phyloP scores from a whole-genome alignment of 371 early-diverging fungal genomes.

The Syncephalastrum contaminatum region DNA sequence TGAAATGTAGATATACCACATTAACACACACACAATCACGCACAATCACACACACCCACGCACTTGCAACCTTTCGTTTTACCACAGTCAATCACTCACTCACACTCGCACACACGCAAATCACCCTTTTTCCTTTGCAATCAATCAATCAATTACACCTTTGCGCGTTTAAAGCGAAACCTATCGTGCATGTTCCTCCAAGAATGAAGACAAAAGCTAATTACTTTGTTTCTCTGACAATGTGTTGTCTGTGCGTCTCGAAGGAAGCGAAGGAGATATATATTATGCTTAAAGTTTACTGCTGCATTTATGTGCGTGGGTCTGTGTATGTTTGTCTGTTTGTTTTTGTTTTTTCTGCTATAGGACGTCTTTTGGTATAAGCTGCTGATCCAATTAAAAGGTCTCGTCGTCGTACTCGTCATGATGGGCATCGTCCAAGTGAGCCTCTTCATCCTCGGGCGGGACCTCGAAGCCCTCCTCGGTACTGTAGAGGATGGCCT shows the following conservation, averaged over 20 bases:
- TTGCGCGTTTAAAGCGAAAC: too few species aligned
- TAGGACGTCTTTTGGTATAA: too few species aligned
- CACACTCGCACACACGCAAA: conserved; percentile 6
- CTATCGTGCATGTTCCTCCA: too few species aligned
- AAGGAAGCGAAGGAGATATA: too few species aligned
- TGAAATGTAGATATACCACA: conserved; percentile 42
- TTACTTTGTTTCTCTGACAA: too few species aligned
- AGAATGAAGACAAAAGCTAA: too few species aligned
- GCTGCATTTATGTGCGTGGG: too few species aligned
- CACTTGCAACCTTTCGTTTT: background rate
- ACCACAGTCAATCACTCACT: background rate
- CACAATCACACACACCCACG: background rate
- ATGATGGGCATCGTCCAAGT: conserved; percentile 14
- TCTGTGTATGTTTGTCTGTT: too few species aligned
- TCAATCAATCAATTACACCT: too few species aligned
- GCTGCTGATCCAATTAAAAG: conserved; percentile 32
- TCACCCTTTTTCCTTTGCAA: background rate
- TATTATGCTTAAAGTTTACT: too few species aligned
- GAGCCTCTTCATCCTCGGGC: conserved; percentile 33
- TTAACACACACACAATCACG: conserved; percentile 7
- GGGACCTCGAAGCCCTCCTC: conserved; percentile 63
- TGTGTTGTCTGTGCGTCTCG: too few species aligned
- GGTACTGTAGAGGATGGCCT: conserved; percentile 82
- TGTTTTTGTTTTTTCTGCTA: background rate
- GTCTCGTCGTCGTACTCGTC: conserved; percentile 53